A percentile compares a stretch with the other conserved stretches of the same genome.
These are phyloP conservation scores for Magnaporthiopsis rhizophila DNA, from an alignment of 2,329 filamentous ascomycete genomes.

Conservation along the genomic window DNA sequence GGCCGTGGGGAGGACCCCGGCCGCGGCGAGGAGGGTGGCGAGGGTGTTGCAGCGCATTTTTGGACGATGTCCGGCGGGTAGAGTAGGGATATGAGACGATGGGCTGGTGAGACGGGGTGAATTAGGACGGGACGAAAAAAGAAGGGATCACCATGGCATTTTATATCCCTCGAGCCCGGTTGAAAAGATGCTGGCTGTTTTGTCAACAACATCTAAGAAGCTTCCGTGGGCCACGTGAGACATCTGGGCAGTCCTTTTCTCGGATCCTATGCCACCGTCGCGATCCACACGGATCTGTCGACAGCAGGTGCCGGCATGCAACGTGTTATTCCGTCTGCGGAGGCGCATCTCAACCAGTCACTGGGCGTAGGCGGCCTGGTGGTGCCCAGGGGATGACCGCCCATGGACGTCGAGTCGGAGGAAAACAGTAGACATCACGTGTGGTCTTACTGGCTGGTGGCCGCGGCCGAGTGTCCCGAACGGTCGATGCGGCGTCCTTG, in stretches of 20 bases:
- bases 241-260: not conserved
- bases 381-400: not conserved
- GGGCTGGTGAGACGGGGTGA: not conserved
- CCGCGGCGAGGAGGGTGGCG: conserved; percentile 5
- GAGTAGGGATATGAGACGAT: not conserved
- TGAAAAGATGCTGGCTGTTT: not conserved
- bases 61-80: not conserved
- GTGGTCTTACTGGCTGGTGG: not conserved
- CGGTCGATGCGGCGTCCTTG: not conserved
- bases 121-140: not conserved
- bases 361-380: not conserved
- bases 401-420: not conserved
- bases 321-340: not conserved
- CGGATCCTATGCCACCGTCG: not conserved
- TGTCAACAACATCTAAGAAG: not conserved
- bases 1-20: not conserved
- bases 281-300: not conserved
- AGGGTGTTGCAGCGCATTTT: conserved; percentile 1
- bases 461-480: not conserved
- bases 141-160: not conserved
- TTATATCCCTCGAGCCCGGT: not conserved
- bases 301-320: not conserved
- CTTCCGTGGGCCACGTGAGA: no score
- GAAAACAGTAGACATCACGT: not conserved
- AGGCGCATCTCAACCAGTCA: not conserved